Base-by-base conservation (phyloP, 352 stramenopile genomes). In the Pythium coloratum region DNA sequence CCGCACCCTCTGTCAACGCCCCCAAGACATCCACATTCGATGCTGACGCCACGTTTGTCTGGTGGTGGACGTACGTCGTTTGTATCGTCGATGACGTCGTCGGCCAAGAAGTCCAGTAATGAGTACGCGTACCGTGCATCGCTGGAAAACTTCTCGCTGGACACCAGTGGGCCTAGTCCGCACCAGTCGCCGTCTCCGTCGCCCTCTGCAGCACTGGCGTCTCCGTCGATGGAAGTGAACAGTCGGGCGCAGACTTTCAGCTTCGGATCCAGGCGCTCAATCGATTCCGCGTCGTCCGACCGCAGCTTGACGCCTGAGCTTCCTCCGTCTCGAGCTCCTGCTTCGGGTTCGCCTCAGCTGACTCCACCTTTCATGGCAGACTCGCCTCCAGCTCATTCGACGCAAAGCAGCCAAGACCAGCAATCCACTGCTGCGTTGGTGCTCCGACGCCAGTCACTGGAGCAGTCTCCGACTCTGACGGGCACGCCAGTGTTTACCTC, bases 111-210 rank as follows among this genome's bases (percentile, higher is more conserved):
- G 16, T 75, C 70, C 10, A 76, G 80, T 6, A 62, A 70, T 18
- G 73, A 83, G 5, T 73, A 73, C 55, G 76, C 28, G 4, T 62
- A 71, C 16, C 67, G 77, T 13, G 72, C 71, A 18, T 90, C 84
- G 8, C 53, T 90, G 33, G 84, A 92, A 34, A 90, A 89, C 33
- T 92, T 92, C 46, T 85, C 84, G 0, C 59, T 92, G 24, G 84
- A 92, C 36, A 62, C 59, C 6, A 65, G 20, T 28, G 55, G 57
- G 16, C 61, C 61, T 12, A 62, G 59, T 44, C 40, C 46, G 12
- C 59, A 36, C 18, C 61, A 53, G 2, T 69, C 67, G 36, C 60
- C 57, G 12, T 64, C 59, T 0, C 46, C 46, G 33, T 53, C 46
- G 8, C 46, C 46, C 6, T 53, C 46, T 53, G 46, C 46, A 13